These are phyloP conservation scores for Oryza nivara DNA, from an alignment of 176 grass and related monocot genomes.

Conservation along the genomic window DNA sequence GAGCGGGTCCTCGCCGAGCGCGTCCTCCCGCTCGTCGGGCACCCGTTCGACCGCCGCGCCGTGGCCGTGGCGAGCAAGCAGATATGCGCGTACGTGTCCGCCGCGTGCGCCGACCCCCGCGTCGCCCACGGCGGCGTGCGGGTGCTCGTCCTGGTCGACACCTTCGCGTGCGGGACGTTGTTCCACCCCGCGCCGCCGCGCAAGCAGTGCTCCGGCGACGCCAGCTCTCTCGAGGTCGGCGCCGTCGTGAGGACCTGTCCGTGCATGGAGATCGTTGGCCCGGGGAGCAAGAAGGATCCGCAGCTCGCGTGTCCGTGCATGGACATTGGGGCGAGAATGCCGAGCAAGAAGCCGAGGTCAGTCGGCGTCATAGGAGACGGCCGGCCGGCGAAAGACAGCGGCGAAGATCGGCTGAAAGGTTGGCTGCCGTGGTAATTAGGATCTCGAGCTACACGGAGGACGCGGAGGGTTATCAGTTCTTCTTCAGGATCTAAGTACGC, in stretches of 20 bases:
- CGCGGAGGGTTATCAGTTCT: too few relatives aligned
- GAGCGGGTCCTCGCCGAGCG: neutral
- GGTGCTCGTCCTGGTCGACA: constrained; percentile 5
- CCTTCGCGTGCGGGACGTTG: neutral
- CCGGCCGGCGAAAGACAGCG: neutral
- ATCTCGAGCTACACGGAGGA: too few relatives aligned
- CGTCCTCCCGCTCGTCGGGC: constrained; percentile 30
- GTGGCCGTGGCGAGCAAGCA: neutral
- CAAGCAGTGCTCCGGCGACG: neutral
- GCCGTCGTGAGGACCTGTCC: neutral
- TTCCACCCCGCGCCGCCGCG: neutral
- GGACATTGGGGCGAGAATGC: neutral
- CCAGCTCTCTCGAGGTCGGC: neutral
- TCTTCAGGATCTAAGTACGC: too few relatives aligned
- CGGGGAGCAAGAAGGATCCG: neutral
- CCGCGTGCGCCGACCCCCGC: constrained; percentile 8
- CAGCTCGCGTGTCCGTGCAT: neutral
- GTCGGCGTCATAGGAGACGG: constrained; percentile 7
- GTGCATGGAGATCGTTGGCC: neutral
- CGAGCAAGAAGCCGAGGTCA: neutral
- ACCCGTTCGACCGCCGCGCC: constrained; percentile 28
- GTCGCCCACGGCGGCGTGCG: constrained; percentile 1
- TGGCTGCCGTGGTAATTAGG: constrained; percentile 32
- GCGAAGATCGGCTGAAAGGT: neutral
- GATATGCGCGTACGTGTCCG: constrained; percentile 19